Conservation (phyloP, 2,329 filamentous ascomycete genomes). For the Aplosporella prunicola region DNA sequence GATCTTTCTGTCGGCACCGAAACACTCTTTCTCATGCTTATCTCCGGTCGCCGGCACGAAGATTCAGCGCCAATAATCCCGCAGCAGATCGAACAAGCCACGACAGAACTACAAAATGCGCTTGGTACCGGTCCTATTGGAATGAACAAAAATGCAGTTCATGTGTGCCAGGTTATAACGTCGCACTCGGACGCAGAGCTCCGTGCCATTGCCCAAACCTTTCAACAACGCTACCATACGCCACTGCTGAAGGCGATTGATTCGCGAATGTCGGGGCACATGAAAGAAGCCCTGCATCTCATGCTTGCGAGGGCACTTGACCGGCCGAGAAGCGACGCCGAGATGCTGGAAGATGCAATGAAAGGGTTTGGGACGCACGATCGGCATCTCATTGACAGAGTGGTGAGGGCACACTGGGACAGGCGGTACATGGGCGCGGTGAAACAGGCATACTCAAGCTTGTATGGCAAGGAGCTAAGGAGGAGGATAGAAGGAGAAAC, state of each 20-base stretch:
- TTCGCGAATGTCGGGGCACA: constrained; percentile 83
- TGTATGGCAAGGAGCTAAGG: constrained; percentile 58
- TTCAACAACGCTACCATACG: constrained; percentile 62
- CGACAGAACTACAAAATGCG: constrained; percentile 65
- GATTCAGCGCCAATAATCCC: constrained; percentile 66
- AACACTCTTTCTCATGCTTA: constrained; percentile 72
- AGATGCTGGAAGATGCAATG: constrained; percentile 79
- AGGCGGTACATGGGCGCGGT: constrained; percentile 63
- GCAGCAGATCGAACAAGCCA: constrained; percentile 64
- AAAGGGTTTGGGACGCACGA: constrained; percentile 81
- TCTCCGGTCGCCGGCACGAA: constrained; percentile 65
- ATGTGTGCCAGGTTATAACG: constrained; percentile 70
- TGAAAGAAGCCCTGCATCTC: constrained; percentile 73
- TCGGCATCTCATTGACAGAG: constrained; percentile 62
- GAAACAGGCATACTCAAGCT: constrained; percentile 65
- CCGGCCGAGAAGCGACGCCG: constrained; percentile 74
- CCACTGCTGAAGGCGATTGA: constrained; percentile 65
- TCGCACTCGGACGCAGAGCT: constrained; percentile 73
- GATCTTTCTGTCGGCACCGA: constrained; percentile 84
- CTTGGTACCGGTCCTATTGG: constrained; percentile 41
- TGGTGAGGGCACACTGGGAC: constrained; percentile 80
- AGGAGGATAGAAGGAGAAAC: constrained; percentile 72
- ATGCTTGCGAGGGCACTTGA: constrained; percentile 71
- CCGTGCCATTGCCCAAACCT: constrained; percentile 67
- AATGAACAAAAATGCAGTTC: constrained; percentile 61